Evolutionary conservation across 2,329 filamentous ascomycete species (phyloP).

Genomic region (Colletotrichum noveboracense): DNA sequence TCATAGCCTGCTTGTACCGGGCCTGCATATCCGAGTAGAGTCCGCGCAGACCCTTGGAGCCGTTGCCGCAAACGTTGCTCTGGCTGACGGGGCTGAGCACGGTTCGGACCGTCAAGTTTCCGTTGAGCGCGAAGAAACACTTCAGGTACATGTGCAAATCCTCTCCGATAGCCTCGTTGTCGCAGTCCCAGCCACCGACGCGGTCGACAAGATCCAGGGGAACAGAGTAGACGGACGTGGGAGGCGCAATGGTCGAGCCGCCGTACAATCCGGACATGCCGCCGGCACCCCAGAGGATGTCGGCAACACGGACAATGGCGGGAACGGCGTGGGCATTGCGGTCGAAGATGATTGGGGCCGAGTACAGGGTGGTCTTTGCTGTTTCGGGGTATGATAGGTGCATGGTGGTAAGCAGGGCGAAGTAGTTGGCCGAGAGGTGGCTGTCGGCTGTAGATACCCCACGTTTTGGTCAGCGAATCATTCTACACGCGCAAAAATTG

Average conservation of each 20-base stretch:
- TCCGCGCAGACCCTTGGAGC: conserved; percentile 56
- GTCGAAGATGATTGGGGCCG: conserved; percentile 76
- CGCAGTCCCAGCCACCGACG: conserved; percentile 76
- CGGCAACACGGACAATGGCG: conserved; percentile 72
- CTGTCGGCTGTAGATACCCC: conserved; percentile 63
- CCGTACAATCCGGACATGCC: conserved; percentile 73
- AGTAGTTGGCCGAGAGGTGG: conserved; percentile 73
- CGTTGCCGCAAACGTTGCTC: conserved; percentile 70
- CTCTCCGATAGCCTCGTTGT: conserved; percentile 74
- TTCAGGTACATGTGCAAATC: conserved; percentile 82
- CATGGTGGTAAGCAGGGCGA: conserved; percentile 67
- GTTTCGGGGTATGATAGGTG: conserved; percentile 66
- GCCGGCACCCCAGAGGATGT: conserved; percentile 74
- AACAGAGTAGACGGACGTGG: conserved; percentile 76
- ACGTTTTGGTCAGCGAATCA: conserved; percentile 32
- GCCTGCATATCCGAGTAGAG: conserved; percentile 64
- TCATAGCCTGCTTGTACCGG: conserved; percentile 73
- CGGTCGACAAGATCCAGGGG: conserved; percentile 70
- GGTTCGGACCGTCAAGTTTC: conserved; percentile 68
- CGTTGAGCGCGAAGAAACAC: conserved; percentile 77
- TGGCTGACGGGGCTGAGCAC: conserved; percentile 75
- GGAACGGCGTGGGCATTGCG: conserved; percentile 74
- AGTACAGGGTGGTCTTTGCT: conserved; percentile 67
- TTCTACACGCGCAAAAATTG: conserved; percentile 20
- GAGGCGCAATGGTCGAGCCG: conserved; percentile 68